Conservation (phyloP, 1,284 basidiomycete species). For the Laetiporus sulphureus region DNA sequence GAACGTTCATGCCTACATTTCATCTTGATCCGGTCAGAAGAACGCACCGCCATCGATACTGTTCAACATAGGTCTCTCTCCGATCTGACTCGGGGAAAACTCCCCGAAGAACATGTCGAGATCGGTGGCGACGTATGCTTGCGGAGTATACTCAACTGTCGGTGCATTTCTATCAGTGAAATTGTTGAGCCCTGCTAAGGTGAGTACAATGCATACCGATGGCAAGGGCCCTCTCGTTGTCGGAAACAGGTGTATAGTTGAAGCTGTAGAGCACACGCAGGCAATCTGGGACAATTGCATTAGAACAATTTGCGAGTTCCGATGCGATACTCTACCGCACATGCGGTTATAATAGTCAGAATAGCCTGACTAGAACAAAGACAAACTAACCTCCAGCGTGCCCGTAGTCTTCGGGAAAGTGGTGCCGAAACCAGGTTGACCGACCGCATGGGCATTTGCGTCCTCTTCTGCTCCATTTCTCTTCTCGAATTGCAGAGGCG, state of each 20-base stretch:
- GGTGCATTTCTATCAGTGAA: no score
- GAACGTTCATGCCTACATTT: no score
- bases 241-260: slow-evolving; percentile 8
- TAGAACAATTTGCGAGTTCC: slow-evolving; percentile 8
- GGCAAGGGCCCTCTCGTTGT: slow-evolving; percentile 8
- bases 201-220: slow-evolving; percentile 6
- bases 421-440: slow-evolving; percentile 24
- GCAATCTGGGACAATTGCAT: slow-evolving; percentile 9
- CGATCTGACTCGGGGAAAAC: slow-evolving; percentile 26
- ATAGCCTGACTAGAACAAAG: background rate
- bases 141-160: slow-evolving; percentile 13
- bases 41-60: slow-evolving; percentile 39
- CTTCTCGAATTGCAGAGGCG: background rate
- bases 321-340: background rate
- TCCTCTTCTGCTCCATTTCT: background rate
- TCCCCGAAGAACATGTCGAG: slow-evolving; percentile 35
- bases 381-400: slow-evolving; percentile 4
- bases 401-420: slow-evolving; percentile 7
- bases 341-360: slow-evolving; percentile 6
- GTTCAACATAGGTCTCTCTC: slow-evolving; percentile 18
- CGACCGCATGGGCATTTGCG: slow-evolving; percentile 7
- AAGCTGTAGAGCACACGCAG: slow-evolving; percentile 12
- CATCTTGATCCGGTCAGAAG: no score
- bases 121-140: slow-evolving; percentile 33
- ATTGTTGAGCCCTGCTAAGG: background rate